A percentile compares a stretch with the other conserved stretches of the same genome.
These are phyloP conservation scores for Cryptococcus sp. DNA, from an alignment of 1,284 basidiomycete genomes.

Conservation along the genomic window DNA sequence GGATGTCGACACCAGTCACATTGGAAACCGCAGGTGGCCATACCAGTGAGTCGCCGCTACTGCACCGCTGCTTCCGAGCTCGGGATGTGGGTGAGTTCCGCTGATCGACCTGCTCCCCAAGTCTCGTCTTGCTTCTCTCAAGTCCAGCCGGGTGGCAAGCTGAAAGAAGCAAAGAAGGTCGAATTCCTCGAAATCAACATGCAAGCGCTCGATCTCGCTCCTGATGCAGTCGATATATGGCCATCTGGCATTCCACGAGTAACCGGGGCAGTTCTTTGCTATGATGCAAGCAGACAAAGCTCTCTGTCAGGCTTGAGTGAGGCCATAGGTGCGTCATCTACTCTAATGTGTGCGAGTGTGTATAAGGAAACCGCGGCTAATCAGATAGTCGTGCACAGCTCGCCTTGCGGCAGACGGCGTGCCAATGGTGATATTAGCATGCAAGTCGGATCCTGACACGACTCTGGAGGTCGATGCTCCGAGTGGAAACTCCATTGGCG, in stretches of 20 bases:
- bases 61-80: not conserved
- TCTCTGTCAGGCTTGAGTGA: constrained; percentile 40
- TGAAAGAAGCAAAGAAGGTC: constrained; percentile 36
- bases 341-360: not conserved
- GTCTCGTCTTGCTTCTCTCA: constrained; percentile 41
- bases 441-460: constrained; percentile 49
- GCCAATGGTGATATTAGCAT: constrained; percentile 50
- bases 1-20: constrained; percentile 30
- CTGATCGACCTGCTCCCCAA: constrained; percentile 7
- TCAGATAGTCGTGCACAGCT: constrained; percentile 10
- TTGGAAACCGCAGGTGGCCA: constrained; percentile 22
- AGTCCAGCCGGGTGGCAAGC: constrained; percentile 42
- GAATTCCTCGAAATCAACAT: constrained; percentile 50
- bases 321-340: constrained; percentile 39
- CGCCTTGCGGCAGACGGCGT: constrained; percentile 15
- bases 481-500: constrained; percentile 48
- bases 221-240: constrained; percentile 24
- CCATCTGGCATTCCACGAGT: constrained; percentile 32
- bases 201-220: constrained; percentile 21
- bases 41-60: constrained; percentile 20
- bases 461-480: constrained; percentile 39
- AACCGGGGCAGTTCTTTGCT: constrained; percentile 49
- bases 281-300: constrained; percentile 42
- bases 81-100: not conserved
- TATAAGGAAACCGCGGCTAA: not conserved